Conservation (phyloP, 441 rosid species). For the Adansonia rubrostipa region DNA sequence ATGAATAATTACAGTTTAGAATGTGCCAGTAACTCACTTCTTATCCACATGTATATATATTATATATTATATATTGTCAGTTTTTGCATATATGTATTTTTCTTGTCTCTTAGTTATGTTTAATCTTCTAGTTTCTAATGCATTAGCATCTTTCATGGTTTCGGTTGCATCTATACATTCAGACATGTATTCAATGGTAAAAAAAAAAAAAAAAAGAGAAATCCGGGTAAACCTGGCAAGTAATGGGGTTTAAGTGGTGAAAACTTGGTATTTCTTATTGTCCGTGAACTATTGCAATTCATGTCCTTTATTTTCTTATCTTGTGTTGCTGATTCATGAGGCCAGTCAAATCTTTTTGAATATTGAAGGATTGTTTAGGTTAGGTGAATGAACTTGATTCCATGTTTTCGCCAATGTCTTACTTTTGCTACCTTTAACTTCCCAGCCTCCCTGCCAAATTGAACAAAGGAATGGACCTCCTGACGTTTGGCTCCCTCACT, state of each 20-base stretch:
- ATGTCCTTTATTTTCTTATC: neutral
- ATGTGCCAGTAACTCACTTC: too few species aligned
- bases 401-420: neutral
- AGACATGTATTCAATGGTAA: neutral
- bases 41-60: too few species aligned
- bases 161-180: neutral
- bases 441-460: slow-evolving; percentile 70
- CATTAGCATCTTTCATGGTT: neutral
- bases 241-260: neutral
- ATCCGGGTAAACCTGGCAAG: neutral
- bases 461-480: slow-evolving; percentile 60
- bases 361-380: neutral
- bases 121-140: neutral
- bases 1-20: too few species aligned
- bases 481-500: slow-evolving; percentile 56
- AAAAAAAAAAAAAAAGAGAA: neutral
- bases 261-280: neutral
- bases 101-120: neutral
- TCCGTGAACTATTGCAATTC: neutral
- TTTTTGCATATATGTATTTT: neutral
- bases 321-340: neutral
- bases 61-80: too few species aligned
- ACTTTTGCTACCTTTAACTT: slow-evolving; percentile 30
- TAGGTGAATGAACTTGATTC: too few species aligned
- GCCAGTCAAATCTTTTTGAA: neutral